Conservation (phyloP, 345 rosid genomes). For the Erysimum cheiranthoides region DNA sequence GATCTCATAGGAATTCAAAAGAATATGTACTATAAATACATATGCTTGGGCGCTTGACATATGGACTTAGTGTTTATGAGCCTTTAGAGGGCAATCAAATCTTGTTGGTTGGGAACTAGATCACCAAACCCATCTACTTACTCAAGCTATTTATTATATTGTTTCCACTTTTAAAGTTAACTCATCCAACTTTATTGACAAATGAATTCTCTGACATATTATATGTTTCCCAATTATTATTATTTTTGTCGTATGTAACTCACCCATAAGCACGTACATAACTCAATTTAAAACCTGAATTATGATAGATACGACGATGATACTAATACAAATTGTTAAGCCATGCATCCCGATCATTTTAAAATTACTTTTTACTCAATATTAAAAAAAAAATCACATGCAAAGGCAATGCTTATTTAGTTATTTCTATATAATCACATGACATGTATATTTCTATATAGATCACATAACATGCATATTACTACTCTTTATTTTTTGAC, state of each 20-base stretch:
- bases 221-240: neutral
- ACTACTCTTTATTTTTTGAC: too few relatives aligned
- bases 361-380: neutral
- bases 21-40: neutral
- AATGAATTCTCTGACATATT: neutral
- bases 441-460: neutral
- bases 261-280: neutral
- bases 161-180: neutral
- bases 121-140: slow-evolving; percentile 46
- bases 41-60: neutral
- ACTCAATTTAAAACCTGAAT: neutral
- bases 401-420: slow-evolving; percentile 15
- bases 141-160: slow-evolving; percentile 30
- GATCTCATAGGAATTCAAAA: slow-evolving; percentile 24
- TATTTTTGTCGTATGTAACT: neutral
- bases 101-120: slow-evolving; percentile 45
- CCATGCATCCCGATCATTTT: neutral
- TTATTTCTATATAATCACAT: neutral
- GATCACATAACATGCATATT: too few relatives aligned
- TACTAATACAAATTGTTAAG: neutral
- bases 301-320: neutral
- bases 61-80: slow-evolving; percentile 6
- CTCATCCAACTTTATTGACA: slow-evolving; percentile 30
- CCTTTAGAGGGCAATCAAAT: slow-evolving; percentile 40
- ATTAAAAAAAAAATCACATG: neutral